Percentiles rank a stretch among this genome's conserved stretches.
phyloP scores from a whole-genome alignment of 106 monocot genomes.

The Acorus gramineus region DNA sequence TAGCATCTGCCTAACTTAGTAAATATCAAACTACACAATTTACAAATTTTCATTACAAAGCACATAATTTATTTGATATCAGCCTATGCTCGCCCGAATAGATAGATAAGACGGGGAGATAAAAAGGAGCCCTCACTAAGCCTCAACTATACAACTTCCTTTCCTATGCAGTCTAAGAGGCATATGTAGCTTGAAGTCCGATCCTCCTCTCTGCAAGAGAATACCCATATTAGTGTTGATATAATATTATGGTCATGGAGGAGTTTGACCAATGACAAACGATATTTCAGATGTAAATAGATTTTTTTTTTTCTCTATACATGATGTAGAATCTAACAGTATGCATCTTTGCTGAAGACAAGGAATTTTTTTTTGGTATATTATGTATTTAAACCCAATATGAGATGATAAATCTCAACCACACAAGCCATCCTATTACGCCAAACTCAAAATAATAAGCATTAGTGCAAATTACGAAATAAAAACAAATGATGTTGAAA shows the following conservation, averaged over 20 bases:
- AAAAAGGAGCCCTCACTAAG: conserved; percentile 8
- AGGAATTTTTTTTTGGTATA: no score
- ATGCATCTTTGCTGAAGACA: no score
- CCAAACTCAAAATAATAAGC: no score
- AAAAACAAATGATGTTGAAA: no score
- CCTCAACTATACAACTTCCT: conserved; percentile 56
- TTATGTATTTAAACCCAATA: no score
- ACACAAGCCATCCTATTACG: no score
- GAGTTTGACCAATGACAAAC: neutral
- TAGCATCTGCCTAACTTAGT: conserved; percentile 21
- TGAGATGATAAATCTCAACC: no score
- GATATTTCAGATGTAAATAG: neutral
- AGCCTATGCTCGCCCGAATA: conserved; percentile 18
- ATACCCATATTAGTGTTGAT: neutral
- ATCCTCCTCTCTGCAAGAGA: conserved; percentile 62
- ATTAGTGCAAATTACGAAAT: no score
- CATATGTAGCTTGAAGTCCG: conserved; percentile 36
- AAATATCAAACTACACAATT: conserved; percentile 35
- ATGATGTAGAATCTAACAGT: no score
- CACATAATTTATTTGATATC: conserved; percentile 24
- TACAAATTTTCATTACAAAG: conserved; percentile 47
- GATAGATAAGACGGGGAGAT: conserved; percentile 22
- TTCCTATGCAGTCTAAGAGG: conserved; percentile 25
- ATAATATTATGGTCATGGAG: neutral
- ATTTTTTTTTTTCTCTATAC: no score